Conservation (phyloP, 257 asterid species). For the Linaria vulgaris region DNA sequence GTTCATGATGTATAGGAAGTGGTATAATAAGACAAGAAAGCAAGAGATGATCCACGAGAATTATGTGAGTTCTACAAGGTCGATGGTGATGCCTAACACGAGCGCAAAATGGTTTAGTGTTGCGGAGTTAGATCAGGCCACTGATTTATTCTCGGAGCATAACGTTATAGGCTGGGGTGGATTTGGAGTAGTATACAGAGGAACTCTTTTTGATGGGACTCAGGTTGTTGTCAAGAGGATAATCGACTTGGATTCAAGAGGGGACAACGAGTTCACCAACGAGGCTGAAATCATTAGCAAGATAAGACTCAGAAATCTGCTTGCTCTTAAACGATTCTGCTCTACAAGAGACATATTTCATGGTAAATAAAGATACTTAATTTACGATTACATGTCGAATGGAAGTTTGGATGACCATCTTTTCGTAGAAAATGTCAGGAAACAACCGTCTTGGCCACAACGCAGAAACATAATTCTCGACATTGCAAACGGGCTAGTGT, state of each 20-base stretch:
- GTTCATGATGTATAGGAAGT: constrained; percentile 32
- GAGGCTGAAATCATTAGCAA: constrained; percentile 63
- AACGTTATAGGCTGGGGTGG: constrained; percentile 59
- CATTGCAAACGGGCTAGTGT: constrained; percentile 60
- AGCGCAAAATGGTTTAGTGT: constrained; percentile 58
- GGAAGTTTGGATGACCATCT: constrained; percentile 54
- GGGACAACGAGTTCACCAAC: constrained; percentile 52
- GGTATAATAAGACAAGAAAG: constrained; percentile 35
- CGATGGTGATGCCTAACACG: constrained; percentile 43
- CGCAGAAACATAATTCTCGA: constrained; percentile 61
- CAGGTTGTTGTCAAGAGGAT: constrained; percentile 51
- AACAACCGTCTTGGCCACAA: constrained; percentile 50
- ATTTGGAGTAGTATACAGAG: constrained; percentile 50
- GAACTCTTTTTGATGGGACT: constrained; percentile 45
- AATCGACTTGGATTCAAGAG: constrained; percentile 42
- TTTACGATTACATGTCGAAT: constrained; percentile 55
- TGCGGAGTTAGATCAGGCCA: constrained; percentile 49
- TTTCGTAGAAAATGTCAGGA: constrained; percentile 20
- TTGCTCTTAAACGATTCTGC: constrained; percentile 50
- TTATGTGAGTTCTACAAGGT: constrained; percentile 40
- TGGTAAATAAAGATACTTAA: constrained; percentile 49
- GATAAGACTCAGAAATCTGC: constrained; percentile 62
- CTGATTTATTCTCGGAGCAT: constrained; percentile 43
- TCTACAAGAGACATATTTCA: constrained; percentile 41
- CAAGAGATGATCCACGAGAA: constrained; percentile 36